Conservation (phyloP, 2,329 filamentous ascomycete genomes). For the Hymenoscyphus occultus region DNA sequence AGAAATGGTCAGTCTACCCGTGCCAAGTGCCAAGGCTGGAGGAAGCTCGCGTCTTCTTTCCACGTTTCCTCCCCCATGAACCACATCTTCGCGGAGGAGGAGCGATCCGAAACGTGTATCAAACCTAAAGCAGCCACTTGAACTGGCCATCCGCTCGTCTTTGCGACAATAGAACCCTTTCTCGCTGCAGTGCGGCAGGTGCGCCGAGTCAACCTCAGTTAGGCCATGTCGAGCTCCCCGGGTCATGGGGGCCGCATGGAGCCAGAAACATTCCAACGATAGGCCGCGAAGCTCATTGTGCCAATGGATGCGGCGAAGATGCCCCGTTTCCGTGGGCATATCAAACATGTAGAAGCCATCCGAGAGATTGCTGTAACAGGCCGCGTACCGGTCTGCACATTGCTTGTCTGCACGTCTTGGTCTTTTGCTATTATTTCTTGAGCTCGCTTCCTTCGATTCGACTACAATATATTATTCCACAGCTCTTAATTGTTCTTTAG, state of each 20-base stretch:
- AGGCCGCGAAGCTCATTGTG: neutral
- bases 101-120: neutral
- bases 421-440: neutral
- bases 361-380: neutral
- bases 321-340: conserved; percentile 1
- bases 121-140: neutral
- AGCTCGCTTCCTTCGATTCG: neutral
- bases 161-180: neutral
- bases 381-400: neutral
- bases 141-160: neutral
- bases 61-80: neutral
- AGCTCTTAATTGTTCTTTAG: neutral
- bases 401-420: neutral
- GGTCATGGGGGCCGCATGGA: too few species aligned
- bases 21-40: neutral
- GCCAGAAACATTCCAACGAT: neutral
- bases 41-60: neutral
- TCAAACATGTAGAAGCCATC: neutral
- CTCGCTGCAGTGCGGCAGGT: too few species aligned
- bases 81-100: neutral
- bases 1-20: neutral
- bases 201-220: neutral
- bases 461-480: neutral
- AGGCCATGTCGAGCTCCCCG: too few species aligned
- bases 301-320: neutral